These are phyloP conservation scores for Vanrija sp. DNA, from an alignment of 1,284 basidiomycete genomes.

Conservation along the genomic window DNA sequence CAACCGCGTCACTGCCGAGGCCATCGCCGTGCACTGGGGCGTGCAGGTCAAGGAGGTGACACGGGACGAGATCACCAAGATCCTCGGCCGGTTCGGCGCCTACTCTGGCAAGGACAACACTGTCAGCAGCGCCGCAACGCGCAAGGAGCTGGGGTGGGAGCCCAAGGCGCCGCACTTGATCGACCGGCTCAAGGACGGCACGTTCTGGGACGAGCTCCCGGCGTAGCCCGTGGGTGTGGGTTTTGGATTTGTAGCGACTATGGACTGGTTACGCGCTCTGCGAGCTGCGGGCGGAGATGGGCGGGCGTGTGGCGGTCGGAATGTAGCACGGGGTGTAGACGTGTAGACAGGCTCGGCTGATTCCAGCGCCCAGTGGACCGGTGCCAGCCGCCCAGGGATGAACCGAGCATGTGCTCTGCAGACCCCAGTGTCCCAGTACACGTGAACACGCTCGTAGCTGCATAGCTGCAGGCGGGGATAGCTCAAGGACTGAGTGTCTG, in stretches of 20 bases:
- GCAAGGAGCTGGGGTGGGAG: not conserved
- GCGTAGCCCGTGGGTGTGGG: constrained; percentile 19
- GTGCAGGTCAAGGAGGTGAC: constrained; percentile 9
- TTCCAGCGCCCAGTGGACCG: no score
- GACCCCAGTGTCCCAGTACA: no score
- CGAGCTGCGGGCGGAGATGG: no score
- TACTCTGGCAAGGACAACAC: not conserved
- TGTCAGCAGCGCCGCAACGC: not conserved
- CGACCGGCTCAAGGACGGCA: not conserved
- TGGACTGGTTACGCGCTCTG: no score
- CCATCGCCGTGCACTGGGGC: constrained; percentile 18
- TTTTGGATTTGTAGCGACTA: constrained; percentile 16
- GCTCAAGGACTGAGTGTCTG: no score
- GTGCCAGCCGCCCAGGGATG: no score
- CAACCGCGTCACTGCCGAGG: constrained; percentile 16
- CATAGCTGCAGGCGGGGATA: no score
- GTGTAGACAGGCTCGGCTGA: no score
- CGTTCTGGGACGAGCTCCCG: not conserved
- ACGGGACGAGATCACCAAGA: constrained; percentile 9
- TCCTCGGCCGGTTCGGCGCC: constrained; percentile 17
- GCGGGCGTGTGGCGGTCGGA: no score
- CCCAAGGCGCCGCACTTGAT: not conserved
- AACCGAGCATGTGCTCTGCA: no score
- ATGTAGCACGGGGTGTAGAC: no score
- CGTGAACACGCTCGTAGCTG: no score